Base-by-base conservation (phyloP, 2,329 filamentous ascomycete genomes). In the Cladosporium sp. region DNA sequence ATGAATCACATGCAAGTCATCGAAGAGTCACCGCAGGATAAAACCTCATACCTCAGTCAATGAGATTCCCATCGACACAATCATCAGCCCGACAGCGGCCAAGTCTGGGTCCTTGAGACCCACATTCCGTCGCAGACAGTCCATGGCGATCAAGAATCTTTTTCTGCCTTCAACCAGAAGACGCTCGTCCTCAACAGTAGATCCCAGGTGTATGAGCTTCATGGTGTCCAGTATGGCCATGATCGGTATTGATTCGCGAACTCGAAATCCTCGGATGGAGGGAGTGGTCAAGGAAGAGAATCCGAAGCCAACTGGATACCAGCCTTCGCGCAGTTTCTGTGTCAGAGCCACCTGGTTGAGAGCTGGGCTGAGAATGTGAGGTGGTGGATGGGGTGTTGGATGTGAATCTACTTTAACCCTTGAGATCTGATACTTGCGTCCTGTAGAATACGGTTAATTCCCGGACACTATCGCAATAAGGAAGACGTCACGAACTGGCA, bases 131-230 rank as follows among this genome's bases (percentile, higher is more conserved):
- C 37, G 36, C 24, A 48, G 17, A 38, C 45, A 48, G 27, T 41
- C 34, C 45, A 48, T 48, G 2, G 45, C 37, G 17, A 48, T 9
- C 5, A 34, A 13, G 6, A 48, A 48, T 9, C 45, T 41, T 17
- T 41, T 48, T 7, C 45, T 27, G 3, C 45, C 45, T 36, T 48
- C 45, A 1, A 22, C 3, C 27, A 48, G 4, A 5, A 48, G 13
- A 11, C 18, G 24, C 3, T 48, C 45, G 17, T 41, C 27, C 20
- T n/a, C 27, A 3, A 41, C 45, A 3, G 36, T 32, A 12, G 45
- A 48, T 7, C 45, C 45, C 2, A 48, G 27, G 7, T 48, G 45
- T 8, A 48, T 17, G n/a, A 48, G 45, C n/a, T 48, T 48, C 37
- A 41, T 41, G 13, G 45, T 40, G 17, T 48, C 45, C 8, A 48